Evolutionary conservation across 228 moss, liverwort and hornwort species (phyloP).

Genomic region (Sphagnum fallax): DNA sequence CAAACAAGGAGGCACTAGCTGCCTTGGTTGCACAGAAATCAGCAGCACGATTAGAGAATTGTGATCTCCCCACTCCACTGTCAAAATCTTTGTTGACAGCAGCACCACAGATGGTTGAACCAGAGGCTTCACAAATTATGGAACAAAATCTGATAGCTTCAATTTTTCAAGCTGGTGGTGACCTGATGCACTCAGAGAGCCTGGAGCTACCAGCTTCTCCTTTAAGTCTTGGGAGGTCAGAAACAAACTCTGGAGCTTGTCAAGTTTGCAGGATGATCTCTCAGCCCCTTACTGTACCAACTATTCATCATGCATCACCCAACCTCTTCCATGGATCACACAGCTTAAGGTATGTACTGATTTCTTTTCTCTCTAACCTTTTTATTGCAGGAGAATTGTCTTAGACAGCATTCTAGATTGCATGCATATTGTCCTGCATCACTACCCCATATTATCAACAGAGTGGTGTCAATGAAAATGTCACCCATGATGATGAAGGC

Average conservation of each 20-base stretch:
- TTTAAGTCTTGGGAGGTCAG: slow-evolving; percentile 17
- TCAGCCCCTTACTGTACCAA: slow-evolving; percentile 46
- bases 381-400: too few relatives aligned
- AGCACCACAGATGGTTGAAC: too few relatives aligned
- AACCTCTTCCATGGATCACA: slow-evolving; percentile 32
- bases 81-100: slow-evolving; percentile 9
- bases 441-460: too few relatives aligned
- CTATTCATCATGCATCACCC: slow-evolving; percentile 14
- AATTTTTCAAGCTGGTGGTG: slow-evolving; percentile 44
- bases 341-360: slow-evolving; percentile 45
- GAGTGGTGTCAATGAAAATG: too few relatives aligned
- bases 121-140: not conserved
- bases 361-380: not conserved
- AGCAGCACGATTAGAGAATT: slow-evolving; percentile 52
- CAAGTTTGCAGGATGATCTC: slow-evolving; percentile 6
- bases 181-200: slow-evolving; percentile 48
- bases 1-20: slow-evolving; percentile 52
- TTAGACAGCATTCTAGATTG: too few relatives aligned
- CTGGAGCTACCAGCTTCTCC: slow-evolving; percentile 37
- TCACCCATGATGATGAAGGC: too few relatives aligned
- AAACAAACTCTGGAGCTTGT: slow-evolving; percentile 5
- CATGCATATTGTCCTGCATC: too few relatives aligned
- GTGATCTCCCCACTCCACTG: slow-evolving; percentile 56
- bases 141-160: slow-evolving; percentile 48
- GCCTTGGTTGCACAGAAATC: slow-evolving; percentile 51